Conservation (phyloP, 176 grass and related monocot species). For the Musa beccarii region DNA sequence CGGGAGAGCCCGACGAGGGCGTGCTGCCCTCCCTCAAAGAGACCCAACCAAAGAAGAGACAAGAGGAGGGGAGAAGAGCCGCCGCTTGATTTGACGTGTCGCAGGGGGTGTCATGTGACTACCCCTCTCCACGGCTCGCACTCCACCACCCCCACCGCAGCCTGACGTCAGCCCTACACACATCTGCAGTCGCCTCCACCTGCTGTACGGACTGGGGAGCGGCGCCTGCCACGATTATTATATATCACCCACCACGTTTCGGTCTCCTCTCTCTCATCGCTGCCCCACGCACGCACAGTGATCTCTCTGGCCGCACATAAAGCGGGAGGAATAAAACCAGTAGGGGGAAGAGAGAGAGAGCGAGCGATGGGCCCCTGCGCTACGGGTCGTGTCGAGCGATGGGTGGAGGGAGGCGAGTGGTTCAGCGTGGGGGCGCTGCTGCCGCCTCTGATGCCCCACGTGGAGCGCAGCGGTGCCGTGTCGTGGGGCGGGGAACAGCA, state of each 20-base stretch:
- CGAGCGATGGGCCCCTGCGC: background rate
- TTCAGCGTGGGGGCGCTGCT: background rate
- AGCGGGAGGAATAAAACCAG: background rate
- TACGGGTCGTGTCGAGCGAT: background rate
- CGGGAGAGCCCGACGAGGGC: constrained; percentile 6
- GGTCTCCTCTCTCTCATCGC: background rate
- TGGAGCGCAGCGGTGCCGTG: constrained; percentile 19
- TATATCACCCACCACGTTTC: background rate
- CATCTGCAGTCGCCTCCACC: constrained; percentile 19
- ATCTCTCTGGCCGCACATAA: background rate
- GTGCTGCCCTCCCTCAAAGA: no score
- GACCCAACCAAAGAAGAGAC: constrained; percentile 7
- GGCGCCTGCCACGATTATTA: constrained; percentile 36
- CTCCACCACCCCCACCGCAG: background rate
- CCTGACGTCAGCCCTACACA: constrained; percentile 80
- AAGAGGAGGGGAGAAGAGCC: constrained; percentile 26
- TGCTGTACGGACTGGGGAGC: constrained; percentile 25
- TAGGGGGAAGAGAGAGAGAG: background rate
- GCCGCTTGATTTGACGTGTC: constrained; percentile 75
- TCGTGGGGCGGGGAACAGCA: constrained; percentile 19
- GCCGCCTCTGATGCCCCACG: constrained; percentile 12
- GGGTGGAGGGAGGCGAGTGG: background rate
- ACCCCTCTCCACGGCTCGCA: background rate
- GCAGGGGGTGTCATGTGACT: constrained; percentile 31
- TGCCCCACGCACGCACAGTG: background rate